Evolutionary conservation across 768 basidiomycete genomes (phyloP), one percentile per base, ranked within the genome.

Genomic region (Auriscalpium microsporum): DNA sequence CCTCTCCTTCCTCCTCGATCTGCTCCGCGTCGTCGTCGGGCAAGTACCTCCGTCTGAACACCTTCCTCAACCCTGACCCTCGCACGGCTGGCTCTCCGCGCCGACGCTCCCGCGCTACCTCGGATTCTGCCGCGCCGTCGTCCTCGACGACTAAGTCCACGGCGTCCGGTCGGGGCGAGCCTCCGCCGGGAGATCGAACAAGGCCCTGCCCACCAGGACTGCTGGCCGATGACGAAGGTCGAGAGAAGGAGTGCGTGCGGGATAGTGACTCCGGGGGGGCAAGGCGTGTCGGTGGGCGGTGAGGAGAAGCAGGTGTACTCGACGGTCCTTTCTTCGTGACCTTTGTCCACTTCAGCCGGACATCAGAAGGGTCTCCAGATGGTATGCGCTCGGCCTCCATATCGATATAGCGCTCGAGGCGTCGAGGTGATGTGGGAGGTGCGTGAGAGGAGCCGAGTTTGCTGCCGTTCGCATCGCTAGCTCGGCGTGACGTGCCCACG

Each of bases 61-160:
- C 77, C 62, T 75, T 81, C 56, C 73, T 72, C 60, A 80, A 63
- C 17, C 70, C 77, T 5, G 75, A 68, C 34, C 57, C 62, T 35
- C 61, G 63, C 36, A 63, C 60, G 62, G 75, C 70, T n/a, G 85
- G 83, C 59, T 86, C 84, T 21, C 84, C 86, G 56, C 79, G 80
- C 53, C 78, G 68, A 40, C 84, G 71, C 58, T 85, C 83, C 45
- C 76, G 72, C 28, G 70, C 68, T 62, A 75, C 72, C 33, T 79
- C 79, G 54, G 77, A 75, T 57, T 80, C 75, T 34, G 76, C 79
- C 4, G 83, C 82, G 8, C 73, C 65, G 8, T 66, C 58, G 63
- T 86, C 87, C 63, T 89, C 87, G 0, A 94, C 82, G 5, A 97
- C 79, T 16, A 99, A 75, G 64, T 99, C 95, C 1, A 97, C 85